A percentile compares a stretch with the other conserved stretches of the same genome.
phyloP scores from a whole-genome alignment of 805 yeast genomes.

The Candida schatavii region DNA sequence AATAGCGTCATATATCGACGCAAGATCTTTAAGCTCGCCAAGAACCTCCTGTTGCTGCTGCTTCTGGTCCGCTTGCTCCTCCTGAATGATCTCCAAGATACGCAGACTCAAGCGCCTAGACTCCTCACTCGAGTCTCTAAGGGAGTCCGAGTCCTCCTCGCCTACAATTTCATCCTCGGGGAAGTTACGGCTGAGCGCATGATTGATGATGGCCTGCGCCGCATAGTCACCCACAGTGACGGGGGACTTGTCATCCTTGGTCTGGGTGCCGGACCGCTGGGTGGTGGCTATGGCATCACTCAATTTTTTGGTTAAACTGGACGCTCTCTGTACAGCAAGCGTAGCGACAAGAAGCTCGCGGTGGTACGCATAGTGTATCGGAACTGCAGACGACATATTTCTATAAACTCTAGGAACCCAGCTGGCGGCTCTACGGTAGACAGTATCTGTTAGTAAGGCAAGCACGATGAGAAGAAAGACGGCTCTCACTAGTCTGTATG shows the following conservation, averaged over 20 bases:
- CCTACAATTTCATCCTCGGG: slow-evolving; percentile 88
- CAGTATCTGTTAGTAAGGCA: background rate
- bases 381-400: background rate
- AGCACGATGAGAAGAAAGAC: background rate
- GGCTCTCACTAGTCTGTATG: background rate
- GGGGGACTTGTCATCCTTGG: slow-evolving; percentile 88
- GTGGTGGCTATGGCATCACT: slow-evolving; percentile 53
- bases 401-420: background rate
- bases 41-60: slow-evolving; percentile 22
- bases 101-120: slow-evolving; percentile 45
- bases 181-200: slow-evolving; percentile 75
- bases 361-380: slow-evolving; percentile 39
- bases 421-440: background rate
- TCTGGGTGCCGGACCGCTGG: slow-evolving; percentile 53
- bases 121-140: slow-evolving; percentile 43
- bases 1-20: slow-evolving; percentile 59
- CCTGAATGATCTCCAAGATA: slow-evolving; percentile 59
- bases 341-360: slow-evolving; percentile 79
- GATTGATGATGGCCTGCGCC: slow-evolving; percentile 89
- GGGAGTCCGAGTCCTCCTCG: slow-evolving; percentile 81
- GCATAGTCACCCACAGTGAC: slow-evolving; percentile 97
- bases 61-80: slow-evolving; percentile 48
- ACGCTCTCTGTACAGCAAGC: slow-evolving; percentile 86
- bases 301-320: slow-evolving; percentile 64
- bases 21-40: slow-evolving; percentile 42